Evolutionary conservation across 1,139 yeast species (phyloP), one percentile per base, ranked within the genome.

Genomic region (Kurtzmaniella quercitrusa): DNA sequence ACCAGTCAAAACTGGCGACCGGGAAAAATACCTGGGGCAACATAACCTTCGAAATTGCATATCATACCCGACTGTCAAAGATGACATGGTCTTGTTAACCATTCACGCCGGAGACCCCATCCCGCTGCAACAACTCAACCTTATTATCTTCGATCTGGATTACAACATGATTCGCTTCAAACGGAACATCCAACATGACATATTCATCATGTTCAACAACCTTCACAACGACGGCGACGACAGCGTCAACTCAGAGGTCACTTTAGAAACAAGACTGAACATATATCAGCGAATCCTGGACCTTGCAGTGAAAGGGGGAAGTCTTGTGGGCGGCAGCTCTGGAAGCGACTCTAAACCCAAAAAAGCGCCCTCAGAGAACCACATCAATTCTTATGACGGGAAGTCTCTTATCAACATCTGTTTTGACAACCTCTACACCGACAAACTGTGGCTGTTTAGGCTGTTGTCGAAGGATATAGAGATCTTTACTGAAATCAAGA

Each of bases 401-500:
- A 59, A 59, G 42, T 64, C 69, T 3, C 52, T 59, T 34, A 60
- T 72, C 17, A 62, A 68, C 48, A 57, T 73, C 23, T 73, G 78
- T 51, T 71, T 72, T 52, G 76, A 73, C 53, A 73, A 73, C 49
- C 46, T 71, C 31, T 72, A 65, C 53, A 55, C 55, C 41, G 78
- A 73, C 51, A 65, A 65, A 49, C 67, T 73, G 12, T 73, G 77
- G 77, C 63, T 74, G 18, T 73, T 70, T 51, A 53, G 56, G 17
- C 71, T 75, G 5, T 46, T 49, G 31, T 38, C 53, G 2, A 57
- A 60, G 38, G 75, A 73, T 40, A 56, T 73, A 16, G 66, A 66
- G 46, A 43, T 72, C 34, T 52, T 46, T 12, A 73, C 72, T 14
- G 64, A 65, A 41, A 62, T 72, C 44, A 62, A 70, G 48, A 66